phyloP scores from a whole-genome alignment of 1,284 basidiomycete species.

The Coriolopsis trogii region DNA sequence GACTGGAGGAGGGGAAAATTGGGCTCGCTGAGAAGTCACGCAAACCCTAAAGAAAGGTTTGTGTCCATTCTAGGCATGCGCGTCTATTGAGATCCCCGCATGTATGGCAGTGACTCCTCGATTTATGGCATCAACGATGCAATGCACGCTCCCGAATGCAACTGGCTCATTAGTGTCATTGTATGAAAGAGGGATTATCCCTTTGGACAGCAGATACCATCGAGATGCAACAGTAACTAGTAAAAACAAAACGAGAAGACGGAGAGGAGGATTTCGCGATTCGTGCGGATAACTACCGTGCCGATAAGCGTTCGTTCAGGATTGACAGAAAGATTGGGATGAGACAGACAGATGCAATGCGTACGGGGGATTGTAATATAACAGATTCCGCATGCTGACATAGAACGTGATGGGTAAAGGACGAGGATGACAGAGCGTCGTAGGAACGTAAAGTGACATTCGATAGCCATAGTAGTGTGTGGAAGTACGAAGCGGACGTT shows the following conservation, averaged over 20 bases:
- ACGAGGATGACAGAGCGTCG: constrained; percentile 28
- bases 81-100: not conserved
- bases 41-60: constrained; percentile 19
- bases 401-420: constrained; percentile 28
- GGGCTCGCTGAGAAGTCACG: constrained; percentile 6
- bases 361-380: constrained; percentile 25
- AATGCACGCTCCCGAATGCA: not conserved
- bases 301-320: constrained; percentile 20
- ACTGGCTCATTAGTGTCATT: constrained; percentile 26
- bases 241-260: constrained; percentile 31
- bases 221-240: constrained; percentile 33
- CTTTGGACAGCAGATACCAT: constrained; percentile 30
- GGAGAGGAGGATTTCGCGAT: constrained; percentile 25
- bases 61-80: not conserved
- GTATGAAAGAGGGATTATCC: constrained; percentile 12
- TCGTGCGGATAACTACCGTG: constrained; percentile 17
- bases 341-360: constrained; percentile 23
- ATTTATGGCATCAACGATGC: too few species aligned
- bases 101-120: too few species aligned
- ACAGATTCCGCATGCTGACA: constrained; percentile 33
- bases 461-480: constrained; percentile 28
- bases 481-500: constrained; percentile 15
- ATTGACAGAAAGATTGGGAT: constrained; percentile 14
- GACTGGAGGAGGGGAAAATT: constrained; percentile 21
- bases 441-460: constrained; percentile 28